Evolutionary conservation across 768 basidiomycete genomes (phyloP).

Genomic region (Lepiota venenata): DNA sequence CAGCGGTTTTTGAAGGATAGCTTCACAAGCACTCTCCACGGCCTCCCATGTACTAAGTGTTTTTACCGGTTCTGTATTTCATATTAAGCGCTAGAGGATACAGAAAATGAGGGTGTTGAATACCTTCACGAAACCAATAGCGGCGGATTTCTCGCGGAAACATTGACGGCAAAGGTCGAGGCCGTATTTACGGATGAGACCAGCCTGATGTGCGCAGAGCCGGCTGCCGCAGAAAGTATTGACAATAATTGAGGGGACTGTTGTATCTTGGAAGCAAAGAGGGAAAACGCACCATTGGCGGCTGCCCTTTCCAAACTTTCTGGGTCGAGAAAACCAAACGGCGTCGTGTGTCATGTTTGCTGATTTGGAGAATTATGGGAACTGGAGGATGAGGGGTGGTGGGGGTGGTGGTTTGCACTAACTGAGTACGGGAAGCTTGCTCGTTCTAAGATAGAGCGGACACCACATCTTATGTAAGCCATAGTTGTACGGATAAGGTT

Average conservation of each 20-base stretch:
- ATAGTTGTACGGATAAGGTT: constrained; percentile 32
- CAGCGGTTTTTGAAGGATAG: neutral
- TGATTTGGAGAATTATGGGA: constrained; percentile 17
- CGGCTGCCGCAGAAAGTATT: constrained; percentile 48
- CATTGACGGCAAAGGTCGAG: constrained; percentile 98
- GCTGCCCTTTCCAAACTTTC: constrained; percentile 93
- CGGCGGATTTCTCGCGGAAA: constrained; percentile 93
- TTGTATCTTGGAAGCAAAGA: neutral
- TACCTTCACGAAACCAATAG: constrained; percentile 95
- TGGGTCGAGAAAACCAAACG: constrained; percentile 95
- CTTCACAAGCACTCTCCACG: neutral
- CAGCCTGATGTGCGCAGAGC: constrained; percentile 94
- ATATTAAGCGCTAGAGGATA: neutral
- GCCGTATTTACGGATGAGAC: constrained; percentile 97
- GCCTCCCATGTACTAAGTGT: neutral
- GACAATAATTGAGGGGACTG: constrained; percentile 6
- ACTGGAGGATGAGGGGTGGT: neutral
- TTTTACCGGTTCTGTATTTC: constrained; percentile 25
- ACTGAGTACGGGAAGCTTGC: constrained; percentile 23
- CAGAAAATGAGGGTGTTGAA: neutral
- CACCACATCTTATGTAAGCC: constrained; percentile 32
- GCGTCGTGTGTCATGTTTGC: constrained; percentile 94
- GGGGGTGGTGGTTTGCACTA: constrained; percentile 19
- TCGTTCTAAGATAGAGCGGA: constrained; percentile 15
- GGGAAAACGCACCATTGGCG: constrained; percentile 77